Conservation (phyloP, 1,284 basidiomycete species). For the Phellinidium pouzarii region DNA sequence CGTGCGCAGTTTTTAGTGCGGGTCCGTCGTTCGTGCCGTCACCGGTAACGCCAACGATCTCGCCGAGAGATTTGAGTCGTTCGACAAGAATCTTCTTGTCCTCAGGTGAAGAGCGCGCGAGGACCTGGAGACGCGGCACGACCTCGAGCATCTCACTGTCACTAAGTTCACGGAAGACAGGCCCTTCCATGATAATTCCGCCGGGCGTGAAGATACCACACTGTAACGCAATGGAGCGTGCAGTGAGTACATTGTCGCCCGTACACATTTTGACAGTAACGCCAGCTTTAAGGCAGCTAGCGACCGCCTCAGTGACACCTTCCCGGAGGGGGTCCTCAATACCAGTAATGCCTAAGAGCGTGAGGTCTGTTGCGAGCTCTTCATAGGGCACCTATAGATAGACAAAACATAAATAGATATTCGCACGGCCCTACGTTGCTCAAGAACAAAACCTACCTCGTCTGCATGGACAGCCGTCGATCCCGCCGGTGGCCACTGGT, state of each 20-base stretch:
- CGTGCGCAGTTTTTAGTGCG: conserved; percentile 89
- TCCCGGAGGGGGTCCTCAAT: conserved; percentile 95
- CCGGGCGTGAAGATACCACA: conserved; percentile 92
- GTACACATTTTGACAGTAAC: conserved; percentile 99
- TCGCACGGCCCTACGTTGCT: background rate
- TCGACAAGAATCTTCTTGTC: conserved; percentile 95
- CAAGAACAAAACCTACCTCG: conserved; percentile 36
- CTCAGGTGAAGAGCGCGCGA: conserved; percentile 94
- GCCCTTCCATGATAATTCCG: conserved; percentile 96
- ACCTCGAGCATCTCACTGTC: conserved; percentile 54
- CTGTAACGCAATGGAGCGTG: conserved; percentile 89
- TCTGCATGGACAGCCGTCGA: conserved; percentile 39
- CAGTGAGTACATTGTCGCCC: conserved; percentile 93
- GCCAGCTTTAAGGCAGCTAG: conserved; percentile 81
- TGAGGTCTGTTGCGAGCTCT: conserved; percentile 66
- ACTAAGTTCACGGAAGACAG: conserved; percentile 59
- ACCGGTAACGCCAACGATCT: conserved; percentile 95
- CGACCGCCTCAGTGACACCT: conserved; percentile 85
- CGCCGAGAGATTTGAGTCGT: conserved; percentile 81
- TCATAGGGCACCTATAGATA: conserved; percentile 57
- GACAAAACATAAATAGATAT: conserved; percentile 22
- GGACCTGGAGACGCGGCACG: conserved; percentile 66
- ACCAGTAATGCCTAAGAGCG: conserved; percentile 82
- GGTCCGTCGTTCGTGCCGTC: conserved; percentile 99
- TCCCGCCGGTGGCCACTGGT: conserved; percentile 75